A percentile compares a stretch with the other conserved stretches of the same genome.
These are phyloP conservation scores for Aspergillus wentii DNA, from an alignment of 495 filamentous ascomycete species.

Conservation along the genomic window DNA sequence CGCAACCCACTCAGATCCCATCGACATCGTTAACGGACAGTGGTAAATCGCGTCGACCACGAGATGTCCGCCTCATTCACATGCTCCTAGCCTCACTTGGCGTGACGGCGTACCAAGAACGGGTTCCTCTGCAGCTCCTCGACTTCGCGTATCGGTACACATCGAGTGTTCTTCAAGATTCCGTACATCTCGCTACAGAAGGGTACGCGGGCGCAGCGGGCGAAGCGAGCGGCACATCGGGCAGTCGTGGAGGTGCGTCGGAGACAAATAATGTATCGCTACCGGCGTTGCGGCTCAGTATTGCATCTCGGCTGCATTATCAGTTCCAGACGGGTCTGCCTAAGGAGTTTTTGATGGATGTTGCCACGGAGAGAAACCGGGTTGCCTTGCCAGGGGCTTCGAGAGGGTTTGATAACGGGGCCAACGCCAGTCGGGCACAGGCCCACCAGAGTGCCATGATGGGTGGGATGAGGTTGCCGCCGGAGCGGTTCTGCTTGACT, in stretches of 20 bases:
- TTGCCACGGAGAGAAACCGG: slow-evolving; percentile 77
- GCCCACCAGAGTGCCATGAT: slow-evolving; percentile 35
- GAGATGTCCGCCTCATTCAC: slow-evolving; percentile 87
- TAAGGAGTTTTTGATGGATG: slow-evolving; percentile 82
- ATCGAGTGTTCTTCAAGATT: slow-evolving; percentile 43
- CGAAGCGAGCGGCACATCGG: slow-evolving; percentile 15
- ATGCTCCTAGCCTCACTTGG: slow-evolving; percentile 83
- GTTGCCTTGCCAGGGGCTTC: slow-evolving; percentile 72
- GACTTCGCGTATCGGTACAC: slow-evolving; percentile 93
- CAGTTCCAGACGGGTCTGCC: slow-evolving; percentile 62
- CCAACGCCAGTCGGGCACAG: slow-evolving; percentile 8
- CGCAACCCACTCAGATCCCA: slow-evolving; percentile 37
- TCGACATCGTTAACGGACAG: slow-evolving; percentile 54
- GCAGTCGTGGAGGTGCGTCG: slow-evolving; percentile 16
- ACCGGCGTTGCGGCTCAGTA: slow-evolving; percentile 57
- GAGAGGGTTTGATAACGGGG: slow-evolving; percentile 53
- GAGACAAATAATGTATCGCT: slow-evolving; percentile 48
- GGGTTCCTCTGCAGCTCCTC: slow-evolving; percentile 88
- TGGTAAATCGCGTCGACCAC: slow-evolving; percentile 68
- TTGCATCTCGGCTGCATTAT: slow-evolving; percentile 58
- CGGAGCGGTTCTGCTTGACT: slow-evolving; percentile 86
- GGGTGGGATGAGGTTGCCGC: slow-evolving; percentile 76
- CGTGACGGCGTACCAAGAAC: slow-evolving; percentile 86
- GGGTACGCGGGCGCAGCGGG: slow-evolving; percentile 40
- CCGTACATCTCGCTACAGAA: slow-evolving; percentile 49